These are phyloP conservation scores for Zostera marina DNA, from an alignment of 116 monocot species.

Conservation along the genomic window DNA sequence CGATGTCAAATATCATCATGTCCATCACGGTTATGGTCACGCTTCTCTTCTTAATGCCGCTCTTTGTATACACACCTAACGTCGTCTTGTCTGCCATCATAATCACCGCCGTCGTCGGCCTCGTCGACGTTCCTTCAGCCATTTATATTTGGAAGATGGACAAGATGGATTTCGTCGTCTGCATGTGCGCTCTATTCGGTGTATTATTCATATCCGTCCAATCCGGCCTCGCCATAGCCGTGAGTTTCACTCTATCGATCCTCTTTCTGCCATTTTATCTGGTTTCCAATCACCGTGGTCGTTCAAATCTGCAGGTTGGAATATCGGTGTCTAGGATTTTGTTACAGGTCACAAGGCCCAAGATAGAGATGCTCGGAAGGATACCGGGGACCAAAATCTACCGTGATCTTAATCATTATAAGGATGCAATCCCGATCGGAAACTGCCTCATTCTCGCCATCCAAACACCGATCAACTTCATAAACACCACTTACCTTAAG, in stretches of 20 bases:
- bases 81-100: constrained; percentile 70
- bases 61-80: constrained; percentile 71
- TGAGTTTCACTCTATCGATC: constrained; percentile 10
- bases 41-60: constrained; percentile 74
- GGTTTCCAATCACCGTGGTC: too few species aligned
- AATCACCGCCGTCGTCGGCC: constrained; percentile 57
- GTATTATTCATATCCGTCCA: constrained; percentile 88
- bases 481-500: constrained; percentile 62
- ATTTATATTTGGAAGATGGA: constrained; percentile 72
- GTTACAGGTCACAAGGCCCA: constrained; percentile 76
- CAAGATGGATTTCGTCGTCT: constrained; percentile 71
- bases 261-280: too few species aligned
- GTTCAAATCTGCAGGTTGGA: constrained; percentile 42
- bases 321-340: constrained; percentile 70
- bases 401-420: constrained; percentile 52
- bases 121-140: constrained; percentile 46
- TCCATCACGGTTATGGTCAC: constrained; percentile 75
- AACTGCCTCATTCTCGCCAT: constrained; percentile 58
- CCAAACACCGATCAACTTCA: constrained; percentile 82
- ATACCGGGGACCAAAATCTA: constrained; percentile 65
- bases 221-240: constrained; percentile 70
- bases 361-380: constrained; percentile 53
- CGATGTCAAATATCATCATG: constrained; percentile 71
- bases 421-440: constrained; percentile 46
- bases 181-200: constrained; percentile 49